Base-by-base conservation (phyloP, 2,329 filamentous ascomycete species). In the Apiospora rasikravindrae region DNA sequence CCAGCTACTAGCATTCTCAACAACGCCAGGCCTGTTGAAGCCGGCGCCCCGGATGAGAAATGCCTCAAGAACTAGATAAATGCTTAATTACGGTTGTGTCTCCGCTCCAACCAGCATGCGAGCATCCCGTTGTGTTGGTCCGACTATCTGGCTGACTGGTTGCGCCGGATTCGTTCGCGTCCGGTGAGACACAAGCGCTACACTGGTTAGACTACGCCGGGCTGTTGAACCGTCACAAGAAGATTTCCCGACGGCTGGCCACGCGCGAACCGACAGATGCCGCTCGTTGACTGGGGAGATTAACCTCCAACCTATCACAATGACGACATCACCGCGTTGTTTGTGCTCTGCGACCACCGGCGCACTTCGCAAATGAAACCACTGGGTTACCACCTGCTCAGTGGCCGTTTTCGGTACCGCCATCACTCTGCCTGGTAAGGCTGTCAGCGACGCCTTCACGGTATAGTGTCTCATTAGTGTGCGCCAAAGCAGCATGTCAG, bases 341-440 rank as follows among this genome's bases (percentile, higher is more conserved):
- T 64, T 64, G 29, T 64, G 33, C 57, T 14, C 57, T 37, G 49
- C n/a, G 49, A 51, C 49, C n/a, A 51, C 49, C n/a, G 49, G 49
- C n/a, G 49, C 49, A 51, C 49, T 10, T 24, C n/a, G 1, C 49
- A 51, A 26, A 51, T 14, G n/a, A 7, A 37, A 51, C n/a, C 10
- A 24, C 22, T n/a, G 49, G 49, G n/a, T 51, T n/a, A 14, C n/a
- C 49, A 26, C 49, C 13, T 26, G 8, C n/a, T 51, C 49, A 8
- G 7, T 37, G 24, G 29, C 53, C 26, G 53, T 61, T 33, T 22
- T 40, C 57, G 33, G 57, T n/a, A 40, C 33, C 33, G 33, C 22
- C 22, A n/a, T 19, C 33, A 8, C 40, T 8, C 10, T 64, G n/a
- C 8, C 19, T 64, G 22, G 19, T 19, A 64, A 64, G 10, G 33